A percentile compares a stretch with the other conserved stretches of the same genome.
These are phyloP conservation scores for Linnemannia elongata DNA, from an alignment of 192 early-diverging fungal genomes.

Conservation along the genomic window DNA sequence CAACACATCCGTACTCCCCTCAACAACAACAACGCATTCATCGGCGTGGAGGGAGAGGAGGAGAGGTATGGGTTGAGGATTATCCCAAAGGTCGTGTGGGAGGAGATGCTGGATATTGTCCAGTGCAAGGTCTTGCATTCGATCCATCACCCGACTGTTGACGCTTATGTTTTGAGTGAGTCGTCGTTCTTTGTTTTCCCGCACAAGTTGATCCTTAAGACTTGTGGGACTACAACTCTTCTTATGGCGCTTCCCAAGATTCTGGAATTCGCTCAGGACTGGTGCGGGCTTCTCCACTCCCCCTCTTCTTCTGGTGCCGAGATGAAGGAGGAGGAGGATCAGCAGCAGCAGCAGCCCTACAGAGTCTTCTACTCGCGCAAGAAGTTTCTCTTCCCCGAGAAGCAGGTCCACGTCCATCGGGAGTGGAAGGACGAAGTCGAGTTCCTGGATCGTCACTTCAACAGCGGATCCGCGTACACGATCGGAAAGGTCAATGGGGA, in stretches of 20 bases:
- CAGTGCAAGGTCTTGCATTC: slow-evolving; percentile 93
- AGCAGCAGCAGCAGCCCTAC: slow-evolving; percentile 66
- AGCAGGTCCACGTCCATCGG: slow-evolving; percentile 89
- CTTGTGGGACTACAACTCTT: slow-evolving; percentile 97
- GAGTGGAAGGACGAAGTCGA: slow-evolving; percentile 93
- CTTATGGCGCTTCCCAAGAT: slow-evolving; percentile 90
- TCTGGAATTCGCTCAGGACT: slow-evolving; percentile 81
- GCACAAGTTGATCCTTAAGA: slow-evolving; percentile 95
- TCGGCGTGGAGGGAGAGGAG: slow-evolving; percentile 40
- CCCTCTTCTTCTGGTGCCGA: slow-evolving; percentile 26
- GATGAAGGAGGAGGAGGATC: neutral
- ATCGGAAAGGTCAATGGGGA: slow-evolving; percentile 95
- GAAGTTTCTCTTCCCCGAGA: slow-evolving; percentile 95
- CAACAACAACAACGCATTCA: slow-evolving; percentile 19
- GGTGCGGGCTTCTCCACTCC: slow-evolving; percentile 61
- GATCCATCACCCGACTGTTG: slow-evolving; percentile 82
- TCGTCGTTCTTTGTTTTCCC: slow-evolving; percentile 98
- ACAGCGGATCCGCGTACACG: slow-evolving; percentile 85
- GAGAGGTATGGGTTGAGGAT: slow-evolving; percentile 75
- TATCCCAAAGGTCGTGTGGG: slow-evolving; percentile 86
- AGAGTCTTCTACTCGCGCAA: slow-evolving; percentile 97
- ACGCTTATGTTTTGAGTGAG: slow-evolving; percentile 96
- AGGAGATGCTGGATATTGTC: slow-evolving; percentile 93
- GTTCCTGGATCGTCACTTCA: slow-evolving; percentile 75
- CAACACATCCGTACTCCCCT: slow-evolving; percentile 34